Percentiles rank a stretch among this genome's conserved stretches.
Conservation (phyloP, 164 flowering plant genomes). For the Amborella trichopoda region DNA sequence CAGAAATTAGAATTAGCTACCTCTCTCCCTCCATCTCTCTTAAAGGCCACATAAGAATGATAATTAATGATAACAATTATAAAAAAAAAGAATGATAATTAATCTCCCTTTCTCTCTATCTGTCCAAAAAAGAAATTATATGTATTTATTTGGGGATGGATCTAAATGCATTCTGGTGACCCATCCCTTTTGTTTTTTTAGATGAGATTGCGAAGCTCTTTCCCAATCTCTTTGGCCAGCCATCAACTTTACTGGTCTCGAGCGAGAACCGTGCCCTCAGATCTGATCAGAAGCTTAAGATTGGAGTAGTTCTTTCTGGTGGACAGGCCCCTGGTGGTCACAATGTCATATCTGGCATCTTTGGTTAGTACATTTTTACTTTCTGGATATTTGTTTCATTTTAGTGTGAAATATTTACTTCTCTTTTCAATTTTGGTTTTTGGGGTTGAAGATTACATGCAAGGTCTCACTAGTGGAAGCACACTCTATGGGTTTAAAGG, state of each 20-base stretch:
- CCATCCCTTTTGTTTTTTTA: too few relatives aligned
- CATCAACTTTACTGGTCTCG: constrained; percentile 67
- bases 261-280: constrained; percentile 11
- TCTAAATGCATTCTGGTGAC: neutral
- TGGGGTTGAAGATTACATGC: constrained; percentile 64
- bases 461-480: constrained; percentile 66
- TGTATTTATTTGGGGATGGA: neutral
- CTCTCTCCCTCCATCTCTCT: too few relatives aligned
- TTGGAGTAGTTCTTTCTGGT: constrained; percentile 93
- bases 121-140: neutral
- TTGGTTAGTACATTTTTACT: constrained; percentile 32
- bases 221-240: constrained; percentile 76
- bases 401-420: neutral
- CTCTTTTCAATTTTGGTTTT: neutral
- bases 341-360: constrained; percentile 88
- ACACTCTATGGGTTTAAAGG: constrained; percentile 82
- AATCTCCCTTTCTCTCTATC: neutral
- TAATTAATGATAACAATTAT: too few relatives aligned
- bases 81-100: neutral
- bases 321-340: constrained; percentile 99
- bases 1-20: too few relatives aligned
- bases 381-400: neutral
- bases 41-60: too few relatives aligned
- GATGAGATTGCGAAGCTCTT: constrained; percentile 94
- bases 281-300: constrained; percentile 49